Evolutionary conservation across 2,329 filamentous ascomycete genomes (phyloP).

Genomic region (Aphanocladium album): DNA sequence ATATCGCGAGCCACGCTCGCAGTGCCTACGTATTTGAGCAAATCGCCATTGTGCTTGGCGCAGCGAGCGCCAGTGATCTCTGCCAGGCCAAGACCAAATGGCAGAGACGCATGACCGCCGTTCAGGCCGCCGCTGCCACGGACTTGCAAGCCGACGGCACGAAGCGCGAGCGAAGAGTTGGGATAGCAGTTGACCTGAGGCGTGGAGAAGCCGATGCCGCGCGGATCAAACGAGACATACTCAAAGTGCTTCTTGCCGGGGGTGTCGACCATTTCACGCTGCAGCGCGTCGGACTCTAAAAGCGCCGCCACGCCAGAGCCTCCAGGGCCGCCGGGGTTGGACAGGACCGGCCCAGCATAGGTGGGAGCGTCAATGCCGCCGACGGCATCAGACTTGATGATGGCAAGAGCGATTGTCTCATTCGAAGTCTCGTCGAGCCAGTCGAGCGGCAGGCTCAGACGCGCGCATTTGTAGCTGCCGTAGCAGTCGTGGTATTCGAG

Average conservation of each 20-base stretch:
- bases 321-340: slow-evolving; percentile 43
- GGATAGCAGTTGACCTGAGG: slow-evolving; percentile 36
- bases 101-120: slow-evolving; percentile 17
- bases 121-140: slow-evolving; percentile 26
- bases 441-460: slow-evolving; percentile 39
- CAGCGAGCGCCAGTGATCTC: slow-evolving; percentile 28
- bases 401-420: slow-evolving; percentile 33
- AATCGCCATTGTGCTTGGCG: slow-evolving; percentile 20
- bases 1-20: slow-evolving; percentile 38
- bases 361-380: slow-evolving; percentile 32
- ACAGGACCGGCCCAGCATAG: slow-evolving; percentile 39
- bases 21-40: slow-evolving; percentile 31
- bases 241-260: slow-evolving; percentile 32
- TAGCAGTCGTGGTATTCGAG: slow-evolving; percentile 39
- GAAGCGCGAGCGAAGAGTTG: slow-evolving; percentile 24
- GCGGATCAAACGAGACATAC: slow-evolving; percentile 40
- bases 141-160: slow-evolving; percentile 25
- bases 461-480: slow-evolving; percentile 33
- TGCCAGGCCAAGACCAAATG: slow-evolving; percentile 23
- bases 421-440: slow-evolving; percentile 30
- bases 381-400: slow-evolving; percentile 35
- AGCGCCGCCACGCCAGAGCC: slow-evolving; percentile 32
- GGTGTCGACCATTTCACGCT: slow-evolving; percentile 26
- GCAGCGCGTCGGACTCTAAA: slow-evolving; percentile 19
- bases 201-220: slow-evolving; percentile 34